Conservation (phyloP, 176 grass and related monocot genomes). For the Juncus effusus region DNA sequence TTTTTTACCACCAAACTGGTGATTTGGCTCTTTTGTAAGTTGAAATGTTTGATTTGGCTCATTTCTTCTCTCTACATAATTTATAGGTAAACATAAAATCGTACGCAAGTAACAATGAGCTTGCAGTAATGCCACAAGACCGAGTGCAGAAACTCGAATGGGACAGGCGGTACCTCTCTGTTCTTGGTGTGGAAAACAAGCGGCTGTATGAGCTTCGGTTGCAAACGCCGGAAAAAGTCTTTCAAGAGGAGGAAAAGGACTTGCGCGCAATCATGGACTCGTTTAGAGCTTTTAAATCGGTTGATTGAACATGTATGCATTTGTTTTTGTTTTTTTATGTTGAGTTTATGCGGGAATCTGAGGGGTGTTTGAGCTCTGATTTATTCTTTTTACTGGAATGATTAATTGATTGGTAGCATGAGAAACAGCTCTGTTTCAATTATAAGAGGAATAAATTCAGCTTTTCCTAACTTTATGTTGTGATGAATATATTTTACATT, state of each 20-base stretch:
- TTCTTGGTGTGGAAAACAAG: constrained; percentile 92
- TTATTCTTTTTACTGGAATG: constrained; percentile 4
- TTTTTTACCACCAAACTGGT: no score
- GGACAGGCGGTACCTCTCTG: constrained; percentile 76
- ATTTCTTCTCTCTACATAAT: not conserved
- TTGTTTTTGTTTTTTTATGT: not conserved
- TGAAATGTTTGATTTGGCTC: no score
- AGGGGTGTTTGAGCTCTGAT: not conserved
- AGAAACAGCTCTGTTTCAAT: no score
- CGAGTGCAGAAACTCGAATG: constrained; percentile 77
- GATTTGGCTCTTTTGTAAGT: no score
- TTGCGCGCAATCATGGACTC: constrained; percentile 79
- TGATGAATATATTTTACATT: constrained; percentile 3
- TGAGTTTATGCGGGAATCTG: not conserved
- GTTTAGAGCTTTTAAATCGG: constrained; percentile 57
- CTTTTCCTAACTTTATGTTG: constrained; percentile 5
- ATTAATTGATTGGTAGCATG: not conserved
- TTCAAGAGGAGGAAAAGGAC: constrained; percentile 62
- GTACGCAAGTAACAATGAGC: constrained; percentile 85
- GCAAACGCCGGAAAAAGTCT: constrained; percentile 72
- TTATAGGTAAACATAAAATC: constrained; percentile 94
- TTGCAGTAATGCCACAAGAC: constrained; percentile 89
- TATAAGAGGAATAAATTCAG: not conserved
- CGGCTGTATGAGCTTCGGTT: constrained; percentile 67
- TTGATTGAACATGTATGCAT: not conserved